phyloP scores from a whole-genome alignment of 2,329 filamentous ascomycete genomes.

The Trichoderma oligosporum region DNA sequence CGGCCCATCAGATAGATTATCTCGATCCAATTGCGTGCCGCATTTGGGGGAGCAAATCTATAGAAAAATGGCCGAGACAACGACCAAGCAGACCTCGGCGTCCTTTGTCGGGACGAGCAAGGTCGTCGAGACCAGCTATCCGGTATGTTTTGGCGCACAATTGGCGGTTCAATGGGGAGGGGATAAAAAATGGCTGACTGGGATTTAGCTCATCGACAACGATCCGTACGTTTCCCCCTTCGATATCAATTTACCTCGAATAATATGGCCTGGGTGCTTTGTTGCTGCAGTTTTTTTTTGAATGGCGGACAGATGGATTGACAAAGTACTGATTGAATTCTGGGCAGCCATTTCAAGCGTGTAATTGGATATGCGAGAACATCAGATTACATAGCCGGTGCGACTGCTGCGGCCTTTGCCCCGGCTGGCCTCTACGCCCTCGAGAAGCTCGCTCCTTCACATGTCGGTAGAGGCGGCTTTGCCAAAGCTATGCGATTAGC shows the following conservation, averaged over 20 bases:
- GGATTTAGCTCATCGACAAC: constrained; percentile 87
- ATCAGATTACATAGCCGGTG: constrained; percentile 75
- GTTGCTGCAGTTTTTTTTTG: no score
- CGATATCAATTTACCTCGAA: no score
- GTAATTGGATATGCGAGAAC: constrained; percentile 82
- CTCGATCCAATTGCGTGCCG: constrained; percentile 27
- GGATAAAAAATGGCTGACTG: constrained; percentile 23
- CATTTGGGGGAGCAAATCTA: constrained; percentile 27
- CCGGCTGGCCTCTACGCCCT: constrained; percentile 72
- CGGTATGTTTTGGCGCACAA: constrained; percentile 56
- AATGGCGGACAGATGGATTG: neutral
- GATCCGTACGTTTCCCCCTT: constrained; percentile 68
- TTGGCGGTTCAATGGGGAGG: constrained; percentile 18
- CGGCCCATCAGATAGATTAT: constrained; percentile 28
- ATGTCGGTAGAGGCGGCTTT: constrained; percentile 79
- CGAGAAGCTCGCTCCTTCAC: constrained; percentile 81
- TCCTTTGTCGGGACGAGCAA: constrained; percentile 55
- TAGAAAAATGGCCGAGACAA: constrained; percentile 38
- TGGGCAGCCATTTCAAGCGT: constrained; percentile 76
- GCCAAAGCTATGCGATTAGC: constrained; percentile 76
- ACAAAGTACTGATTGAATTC: constrained; percentile 28
- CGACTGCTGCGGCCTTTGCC: constrained; percentile 63
- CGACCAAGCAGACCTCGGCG: constrained; percentile 36
- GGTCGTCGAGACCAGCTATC: constrained; percentile 76
- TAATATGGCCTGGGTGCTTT: no score